phyloP scores from a whole-genome alignment of 2,329 filamentous ascomycete species.

The Cordyceps farinosa region DNA sequence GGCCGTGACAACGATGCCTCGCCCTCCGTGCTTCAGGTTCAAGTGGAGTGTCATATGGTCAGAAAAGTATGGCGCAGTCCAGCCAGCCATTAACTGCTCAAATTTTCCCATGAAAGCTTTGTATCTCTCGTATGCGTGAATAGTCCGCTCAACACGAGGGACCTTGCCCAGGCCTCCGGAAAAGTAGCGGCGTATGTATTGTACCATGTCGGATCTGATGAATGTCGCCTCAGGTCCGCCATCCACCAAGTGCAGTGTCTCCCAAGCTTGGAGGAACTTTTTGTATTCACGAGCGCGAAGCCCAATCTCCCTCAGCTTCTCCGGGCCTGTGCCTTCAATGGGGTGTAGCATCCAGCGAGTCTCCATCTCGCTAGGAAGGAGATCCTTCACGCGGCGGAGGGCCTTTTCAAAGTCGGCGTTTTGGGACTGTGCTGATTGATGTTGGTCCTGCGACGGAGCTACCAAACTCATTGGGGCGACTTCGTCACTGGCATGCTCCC shows the following conservation, averaged over 20 bases:
- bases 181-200: conserved; percentile 4
- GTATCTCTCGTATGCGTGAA: conserved; percentile 8
- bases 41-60: conserved; percentile 11
- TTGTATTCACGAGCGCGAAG: conserved; percentile 8
- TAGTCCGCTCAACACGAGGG: background rate
- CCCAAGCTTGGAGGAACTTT: background rate
- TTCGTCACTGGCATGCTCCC: background rate
- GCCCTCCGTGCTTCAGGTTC: conserved; percentile 6
- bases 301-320: conserved; percentile 10
- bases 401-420: background rate
- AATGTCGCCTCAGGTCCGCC: background rate
- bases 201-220: conserved; percentile 3
- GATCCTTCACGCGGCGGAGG: background rate
- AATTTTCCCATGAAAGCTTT: conserved; percentile 6
- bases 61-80: conserved; percentile 9
- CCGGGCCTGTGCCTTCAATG: background rate
- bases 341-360: background rate
- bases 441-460: background rate
- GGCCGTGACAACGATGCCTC: conserved; percentile 4
- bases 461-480: background rate
- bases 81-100: conserved; percentile 4
- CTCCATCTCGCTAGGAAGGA: conserved; percentile 3
- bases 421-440: background rate
- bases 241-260: background rate
- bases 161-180: background rate